Conservation (phyloP, 2,329 filamentous ascomycete genomes). For the Allantophomopsis lycopodina region DNA sequence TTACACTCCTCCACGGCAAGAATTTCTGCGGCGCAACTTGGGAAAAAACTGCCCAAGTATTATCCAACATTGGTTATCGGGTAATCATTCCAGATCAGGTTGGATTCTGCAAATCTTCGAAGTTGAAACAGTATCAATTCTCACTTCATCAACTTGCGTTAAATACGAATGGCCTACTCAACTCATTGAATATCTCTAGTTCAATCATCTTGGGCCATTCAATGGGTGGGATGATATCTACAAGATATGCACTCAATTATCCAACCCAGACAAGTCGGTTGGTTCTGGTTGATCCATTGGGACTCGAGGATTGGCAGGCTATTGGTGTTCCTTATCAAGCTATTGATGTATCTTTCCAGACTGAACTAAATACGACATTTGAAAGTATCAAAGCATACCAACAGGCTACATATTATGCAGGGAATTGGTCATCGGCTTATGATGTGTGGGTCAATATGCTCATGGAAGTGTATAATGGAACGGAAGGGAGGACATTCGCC, state of each 20-base stretch:
- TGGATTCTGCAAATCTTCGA: constrained; percentile 43
- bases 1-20: constrained; percentile 37
- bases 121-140: constrained; percentile 35
- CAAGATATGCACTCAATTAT: constrained; percentile 36
- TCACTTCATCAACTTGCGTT: constrained; percentile 33
- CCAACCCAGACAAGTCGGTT: constrained; percentile 26
- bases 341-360: constrained; percentile 23
- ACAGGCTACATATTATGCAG: constrained; percentile 30
- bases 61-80: constrained; percentile 30
- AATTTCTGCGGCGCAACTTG: constrained; percentile 42
- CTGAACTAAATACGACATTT: constrained; percentile 26
- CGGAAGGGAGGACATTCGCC: constrained; percentile 8
- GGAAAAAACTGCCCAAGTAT: constrained; percentile 28
- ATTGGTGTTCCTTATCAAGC: constrained; percentile 29
- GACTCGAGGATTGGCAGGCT: constrained; percentile 34
- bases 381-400: constrained; percentile 29
- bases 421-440: constrained; percentile 31
- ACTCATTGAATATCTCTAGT: constrained; percentile 25
- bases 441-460: constrained; percentile 40
- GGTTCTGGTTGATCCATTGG: constrained; percentile 35
- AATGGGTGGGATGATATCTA: constrained; percentile 38
- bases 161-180: constrained; percentile 34
- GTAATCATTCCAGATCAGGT: constrained; percentile 39
- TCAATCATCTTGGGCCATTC: constrained; percentile 38
- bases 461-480: constrained; percentile 31